These are phyloP conservation scores for Forsythia viridissima DNA, from an alignment of 257 asterid species.

Conservation along the genomic window DNA sequence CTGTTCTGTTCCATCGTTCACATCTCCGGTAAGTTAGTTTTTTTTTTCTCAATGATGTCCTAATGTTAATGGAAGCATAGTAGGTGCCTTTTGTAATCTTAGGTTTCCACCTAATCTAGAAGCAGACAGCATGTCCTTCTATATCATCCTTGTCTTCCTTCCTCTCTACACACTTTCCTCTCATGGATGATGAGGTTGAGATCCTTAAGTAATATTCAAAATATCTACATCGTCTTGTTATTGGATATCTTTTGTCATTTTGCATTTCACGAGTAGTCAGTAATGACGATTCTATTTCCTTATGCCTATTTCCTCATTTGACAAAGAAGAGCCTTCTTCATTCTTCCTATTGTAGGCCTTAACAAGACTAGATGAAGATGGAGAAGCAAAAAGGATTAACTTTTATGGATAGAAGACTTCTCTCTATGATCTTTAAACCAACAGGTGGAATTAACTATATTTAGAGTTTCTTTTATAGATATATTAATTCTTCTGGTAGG, in stretches of 20 bases:
- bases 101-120: slow-evolving; percentile 23
- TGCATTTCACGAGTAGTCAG: slow-evolving; percentile 20
- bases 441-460: slow-evolving; percentile 19
- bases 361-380: slow-evolving; percentile 89
- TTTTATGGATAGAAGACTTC: slow-evolving; percentile 28
- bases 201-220: slow-evolving; percentile 16
- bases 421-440: slow-evolving; percentile 4
- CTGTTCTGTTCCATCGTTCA: slow-evolving; percentile 55
- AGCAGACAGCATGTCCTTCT: slow-evolving; percentile 9
- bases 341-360: slow-evolving; percentile 73
- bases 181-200: slow-evolving; percentile 11
- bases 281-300: slow-evolving; percentile 18
- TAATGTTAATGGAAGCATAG: slow-evolving; percentile 20
- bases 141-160: slow-evolving; percentile 5
- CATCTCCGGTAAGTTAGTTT: slow-evolving; percentile 71
- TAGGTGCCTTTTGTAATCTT: slow-evolving; percentile 18
- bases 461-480: slow-evolving; percentile 14
- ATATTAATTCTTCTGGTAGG: slow-evolving; percentile 3
- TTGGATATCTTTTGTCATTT: slow-evolving; percentile 22
- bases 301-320: slow-evolving; percentile 33
- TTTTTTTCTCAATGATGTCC: slow-evolving; percentile 11
- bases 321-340: slow-evolving; percentile 48
- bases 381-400: slow-evolving; percentile 56
- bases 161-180: slow-evolving; percentile 3
- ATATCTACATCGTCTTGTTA: neutral